Evolutionary conservation across 2,329 filamentous ascomycete genomes (phyloP), one percentile per base, ranked within the genome.

Genomic region (Hypoxylon sp.): DNA sequence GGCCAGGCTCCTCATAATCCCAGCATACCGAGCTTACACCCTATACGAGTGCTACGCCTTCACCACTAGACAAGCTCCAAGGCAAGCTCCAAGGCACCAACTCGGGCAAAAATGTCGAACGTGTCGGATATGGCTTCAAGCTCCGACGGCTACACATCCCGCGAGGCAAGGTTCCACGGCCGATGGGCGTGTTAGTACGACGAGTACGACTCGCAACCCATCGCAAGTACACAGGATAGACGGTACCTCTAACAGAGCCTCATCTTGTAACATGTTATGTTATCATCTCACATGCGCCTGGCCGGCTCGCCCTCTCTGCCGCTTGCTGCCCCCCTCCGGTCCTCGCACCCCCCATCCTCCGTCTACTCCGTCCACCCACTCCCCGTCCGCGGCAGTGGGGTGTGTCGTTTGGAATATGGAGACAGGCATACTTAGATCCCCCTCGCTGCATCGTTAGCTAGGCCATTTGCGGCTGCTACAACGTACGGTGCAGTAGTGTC

Each of bases 221-320:
- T 24, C 20, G 43, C 34, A 54, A 43, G 65, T 65, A 65, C 63
- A 57, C 62, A 48, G 48, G 62, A 61, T 64, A 51, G 49, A 26
- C 46, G 32, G 59, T 71, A 70, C 71, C 64, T 68, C 37, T 32
- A 43, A 64, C 64, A 72, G 71, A 72, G 71, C 71, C 71, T 69
- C 71, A 72, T 70, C 67, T 65, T 71, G 69, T 26, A 4, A 26
- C 71, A 72, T 70, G 66, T 65, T 71, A 72, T 70, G 66, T 65
- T 71, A 67, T 68, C 69, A 68, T 65, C 47, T 50, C 44, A 55
- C 65, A 50, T 65, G 52, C 34, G 54, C 26, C 59, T 59, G 39
- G 24, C 54, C 57, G 39, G 54, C 62, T 52, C 46, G 28, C 52
- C 54, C 39, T 44, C 55, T 6, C 13, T 6, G 13, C 11, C 34